Base-by-base conservation (phyloP, 176 grass and related monocot species). In the Rhynchospora tenuis region DNA sequence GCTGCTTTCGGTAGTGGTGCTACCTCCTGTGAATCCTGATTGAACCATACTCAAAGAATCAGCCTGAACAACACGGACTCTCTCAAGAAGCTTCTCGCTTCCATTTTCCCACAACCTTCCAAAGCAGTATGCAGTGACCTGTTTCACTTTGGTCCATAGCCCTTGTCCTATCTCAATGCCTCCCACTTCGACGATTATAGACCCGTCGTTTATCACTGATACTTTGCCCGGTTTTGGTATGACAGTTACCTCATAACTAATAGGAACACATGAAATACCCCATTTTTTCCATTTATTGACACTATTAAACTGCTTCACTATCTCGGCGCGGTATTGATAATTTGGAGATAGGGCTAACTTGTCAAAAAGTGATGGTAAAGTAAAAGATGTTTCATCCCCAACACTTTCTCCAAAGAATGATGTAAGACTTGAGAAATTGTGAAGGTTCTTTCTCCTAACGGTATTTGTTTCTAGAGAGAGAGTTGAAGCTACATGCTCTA, bases 121-220 rank as follows among this genome's bases (percentile, higher is more conserved):
- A n/a, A 97, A 61, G 4, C 64, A 85, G 33, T 86, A 97, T 45
- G 90, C 91, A 0, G 94, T 59, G 86, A 97, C 91, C 26, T 97
- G 94, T 71, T 97, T 92, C 57, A 91, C 94, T 79, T 97, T 97
- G 45, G 94, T 94, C 87, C 89, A 97, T 28, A 97, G 46, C 20
- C 94, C 94, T 65, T 97, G 92, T 1, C 94, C 94, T 44, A 97
- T 83, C 81, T 97, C 94, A 27, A 94, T 76, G 9, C 94, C 94
- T 74, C 90, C 92, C 13, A 97, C 92, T 73, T 97, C 94, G 9
- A 97, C 92, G 11, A 90, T 88, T 38, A 97, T 85, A 0, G 94
- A 97, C 19, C 94, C 90, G 59, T 97, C 94, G 22, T 92, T 88
- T 62, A 97, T 51, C 86, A 97, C 88, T 17, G 94, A 94, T 59